Evolutionary conservation across 345 rosid species (phyloP).

Genomic region (Litchi chinensis): DNA sequence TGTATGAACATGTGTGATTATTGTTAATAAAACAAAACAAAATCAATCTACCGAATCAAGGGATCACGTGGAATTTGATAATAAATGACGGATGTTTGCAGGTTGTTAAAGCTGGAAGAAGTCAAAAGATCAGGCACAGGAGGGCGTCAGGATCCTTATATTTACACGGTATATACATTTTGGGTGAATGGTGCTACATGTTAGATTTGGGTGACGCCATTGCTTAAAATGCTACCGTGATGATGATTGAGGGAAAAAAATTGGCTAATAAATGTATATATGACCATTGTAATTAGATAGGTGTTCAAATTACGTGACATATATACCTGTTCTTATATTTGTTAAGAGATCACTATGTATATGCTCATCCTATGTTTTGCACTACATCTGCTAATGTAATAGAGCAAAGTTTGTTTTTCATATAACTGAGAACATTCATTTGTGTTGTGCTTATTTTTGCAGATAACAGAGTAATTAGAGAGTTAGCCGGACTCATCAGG

Average conservation of each 20-base stretch:
- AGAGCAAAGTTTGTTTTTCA: not conserved
- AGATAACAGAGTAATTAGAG: constrained; percentile 32
- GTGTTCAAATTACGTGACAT: not conserved
- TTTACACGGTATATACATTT: constrained; percentile 64
- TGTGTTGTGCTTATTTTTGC: constrained; percentile 16
- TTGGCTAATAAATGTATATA: not conserved
- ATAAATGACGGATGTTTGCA: constrained; percentile 25
- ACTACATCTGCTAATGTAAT: not conserved
- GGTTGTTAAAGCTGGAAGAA: constrained; percentile 63
- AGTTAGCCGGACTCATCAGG: constrained; percentile 5
- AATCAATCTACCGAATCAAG: not conserved
- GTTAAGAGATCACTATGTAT: too few relatives aligned
- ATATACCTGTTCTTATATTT: too few relatives aligned
- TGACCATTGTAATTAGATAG: not conserved
- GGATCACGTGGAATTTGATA: not conserved
- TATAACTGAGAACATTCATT: not conserved
- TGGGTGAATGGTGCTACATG: too few relatives aligned
- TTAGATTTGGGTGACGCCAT: too few relatives aligned
- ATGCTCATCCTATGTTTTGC: too few relatives aligned
- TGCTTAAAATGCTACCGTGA: too few relatives aligned
- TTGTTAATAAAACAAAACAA: too few relatives aligned
- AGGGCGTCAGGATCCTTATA: constrained; percentile 75
- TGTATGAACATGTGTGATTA: too few relatives aligned
- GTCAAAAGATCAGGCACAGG: constrained; percentile 81
- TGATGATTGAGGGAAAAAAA: not conserved